phyloP scores from a whole-genome alignment of 257 asterid genomes.

The Leptodermis oblonga region DNA sequence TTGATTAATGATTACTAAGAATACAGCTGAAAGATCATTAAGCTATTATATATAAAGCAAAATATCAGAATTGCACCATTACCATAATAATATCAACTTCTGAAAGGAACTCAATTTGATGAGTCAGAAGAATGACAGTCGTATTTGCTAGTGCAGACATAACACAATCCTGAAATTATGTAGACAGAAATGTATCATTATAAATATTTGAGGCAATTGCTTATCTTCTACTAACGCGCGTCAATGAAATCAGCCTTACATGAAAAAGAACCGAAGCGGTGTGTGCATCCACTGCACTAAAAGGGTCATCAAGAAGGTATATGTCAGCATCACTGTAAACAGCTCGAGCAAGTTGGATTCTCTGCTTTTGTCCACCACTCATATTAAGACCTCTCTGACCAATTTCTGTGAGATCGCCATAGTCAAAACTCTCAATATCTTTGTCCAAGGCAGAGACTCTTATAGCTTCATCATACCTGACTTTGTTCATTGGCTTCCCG shows the following conservation, averaged over 20 bases:
- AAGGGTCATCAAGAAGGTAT: constrained; percentile 78
- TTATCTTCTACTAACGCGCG: background rate
- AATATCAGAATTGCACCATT: constrained; percentile 13
- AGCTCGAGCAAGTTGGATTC: constrained; percentile 86
- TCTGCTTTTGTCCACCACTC: too few relatives aligned
- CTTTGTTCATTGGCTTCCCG: constrained; percentile 60
- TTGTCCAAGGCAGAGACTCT: constrained; percentile 59
- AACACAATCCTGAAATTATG: constrained; percentile 56
- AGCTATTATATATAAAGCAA: too few relatives aligned
- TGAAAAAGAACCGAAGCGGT: constrained; percentile 67
- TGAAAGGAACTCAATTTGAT: constrained; percentile 74
- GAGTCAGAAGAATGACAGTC: constrained; percentile 74
- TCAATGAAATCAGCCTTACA: constrained; percentile 31
- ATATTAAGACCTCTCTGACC: constrained; percentile 78
- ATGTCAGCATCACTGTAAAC: constrained; percentile 66
- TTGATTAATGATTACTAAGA: background rate
- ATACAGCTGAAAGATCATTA: too few relatives aligned
- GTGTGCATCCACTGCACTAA: constrained; percentile 90
- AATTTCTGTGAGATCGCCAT: constrained; percentile 79
- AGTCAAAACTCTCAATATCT: constrained; percentile 58
- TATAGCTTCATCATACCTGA: constrained; percentile 48
- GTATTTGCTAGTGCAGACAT: constrained; percentile 58
- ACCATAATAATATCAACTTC: constrained; percentile 67
- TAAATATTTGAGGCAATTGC: too few relatives aligned
- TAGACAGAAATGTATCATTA: background rate